These are phyloP conservation scores for Domatiomyces catenatus DNA, from an alignment of 2,329 filamentous ascomycete genomes.

Conservation along the genomic window DNA sequence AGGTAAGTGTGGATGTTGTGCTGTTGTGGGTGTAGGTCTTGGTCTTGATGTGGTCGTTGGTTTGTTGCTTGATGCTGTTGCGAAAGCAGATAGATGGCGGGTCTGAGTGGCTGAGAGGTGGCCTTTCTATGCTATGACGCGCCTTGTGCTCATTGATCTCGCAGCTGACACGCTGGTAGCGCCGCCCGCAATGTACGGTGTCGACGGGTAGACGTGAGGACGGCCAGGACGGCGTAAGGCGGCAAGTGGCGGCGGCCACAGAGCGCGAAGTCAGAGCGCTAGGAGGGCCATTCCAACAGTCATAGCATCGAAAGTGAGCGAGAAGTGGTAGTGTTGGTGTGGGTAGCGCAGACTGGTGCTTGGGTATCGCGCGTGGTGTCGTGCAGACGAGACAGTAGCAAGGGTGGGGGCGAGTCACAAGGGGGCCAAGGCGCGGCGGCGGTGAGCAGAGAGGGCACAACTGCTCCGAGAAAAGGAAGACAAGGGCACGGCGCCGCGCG, in stretches of 20 bases:
- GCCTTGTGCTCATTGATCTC: background rate
- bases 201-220: background rate
- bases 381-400: background rate
- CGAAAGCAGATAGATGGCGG: background rate
- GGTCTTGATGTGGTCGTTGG: background rate
- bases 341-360: background rate
- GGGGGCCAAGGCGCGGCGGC: background rate
- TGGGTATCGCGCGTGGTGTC: background rate
- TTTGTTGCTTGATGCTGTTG: background rate
- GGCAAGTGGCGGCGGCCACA: background rate
- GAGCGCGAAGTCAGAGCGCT: background rate
- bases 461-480: background rate
- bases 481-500: background rate
- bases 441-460: background rate
- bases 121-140: background rate
- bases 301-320: background rate
- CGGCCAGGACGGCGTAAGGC: background rate
- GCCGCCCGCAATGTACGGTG: background rate
- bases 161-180: background rate
- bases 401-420: background rate
- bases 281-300: background rate
- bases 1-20: background rate
- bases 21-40: background rate
- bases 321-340: background rate
- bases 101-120: background rate